Evolutionary conservation across 257 asterid genomes (phyloP).

Genomic region (Penstemon eatonii): DNA sequence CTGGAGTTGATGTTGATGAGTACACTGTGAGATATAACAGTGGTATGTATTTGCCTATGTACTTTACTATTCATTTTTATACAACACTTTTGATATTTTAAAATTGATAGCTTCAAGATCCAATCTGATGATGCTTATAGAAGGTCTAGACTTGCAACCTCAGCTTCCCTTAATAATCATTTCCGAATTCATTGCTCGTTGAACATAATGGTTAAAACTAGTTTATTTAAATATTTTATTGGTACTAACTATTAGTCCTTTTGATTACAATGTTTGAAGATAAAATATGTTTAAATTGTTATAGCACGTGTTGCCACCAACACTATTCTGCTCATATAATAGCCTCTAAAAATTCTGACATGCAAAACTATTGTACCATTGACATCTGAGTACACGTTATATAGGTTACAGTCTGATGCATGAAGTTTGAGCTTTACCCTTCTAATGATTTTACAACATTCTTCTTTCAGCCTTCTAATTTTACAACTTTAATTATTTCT

Average conservation of each 20-base stretch:
- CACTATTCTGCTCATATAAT: too few species aligned
- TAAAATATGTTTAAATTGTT: too few species aligned
- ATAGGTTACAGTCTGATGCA: too few species aligned
- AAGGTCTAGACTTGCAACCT: constrained; percentile 1
- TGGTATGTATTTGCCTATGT: constrained; percentile 46
- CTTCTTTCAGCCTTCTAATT: too few species aligned
- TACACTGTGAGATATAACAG: constrained; percentile 78
- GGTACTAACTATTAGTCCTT: too few species aligned
- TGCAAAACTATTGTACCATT: neutral
- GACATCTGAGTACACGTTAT: too few species aligned
- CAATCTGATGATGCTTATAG: neutral
- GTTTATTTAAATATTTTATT: neutral
- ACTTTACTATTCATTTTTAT: constrained; percentile 13
- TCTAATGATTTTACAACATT: too few species aligned
- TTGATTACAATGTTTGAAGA: too few species aligned
- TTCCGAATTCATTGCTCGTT: constrained; percentile 4
- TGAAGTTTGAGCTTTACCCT: too few species aligned
- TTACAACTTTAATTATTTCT: too few species aligned
- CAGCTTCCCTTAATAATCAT: constrained; percentile 5
- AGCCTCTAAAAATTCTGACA: neutral
- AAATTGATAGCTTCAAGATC: constrained; percentile 4
- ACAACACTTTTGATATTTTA: neutral
- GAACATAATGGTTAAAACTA: neutral
- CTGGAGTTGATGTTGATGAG: constrained; percentile 96
- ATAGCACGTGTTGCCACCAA: too few species aligned